These are phyloP conservation scores for Dothideomycetes sp. DNA, from an alignment of 2,329 filamentous ascomycete species.

Conservation along the genomic window DNA sequence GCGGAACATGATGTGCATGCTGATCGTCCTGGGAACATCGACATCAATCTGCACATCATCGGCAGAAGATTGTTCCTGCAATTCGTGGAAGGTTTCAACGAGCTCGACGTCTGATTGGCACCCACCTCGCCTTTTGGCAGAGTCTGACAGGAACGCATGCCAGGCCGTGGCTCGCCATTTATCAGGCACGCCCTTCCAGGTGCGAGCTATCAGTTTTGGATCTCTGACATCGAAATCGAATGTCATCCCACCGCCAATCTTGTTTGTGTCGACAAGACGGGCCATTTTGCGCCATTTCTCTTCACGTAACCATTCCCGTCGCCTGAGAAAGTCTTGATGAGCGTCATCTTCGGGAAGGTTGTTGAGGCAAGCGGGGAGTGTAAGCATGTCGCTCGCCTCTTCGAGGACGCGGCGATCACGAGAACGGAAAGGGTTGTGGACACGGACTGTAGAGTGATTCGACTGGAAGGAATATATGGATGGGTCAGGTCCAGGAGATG, in stretches of 20 bases:
- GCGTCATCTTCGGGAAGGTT: conserved; percentile 37
- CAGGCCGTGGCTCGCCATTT: conserved; percentile 88
- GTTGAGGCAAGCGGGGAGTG: conserved; percentile 44
- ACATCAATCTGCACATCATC: conserved; percentile 97
- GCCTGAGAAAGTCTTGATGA: conserved; percentile 41
- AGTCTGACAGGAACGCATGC: conserved; percentile 81
- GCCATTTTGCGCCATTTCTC: conserved; percentile 64
- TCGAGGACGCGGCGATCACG: conserved; percentile 46
- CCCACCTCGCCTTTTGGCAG: conserved; percentile 57
- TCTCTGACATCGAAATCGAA: conserved; percentile 75
- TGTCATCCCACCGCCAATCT: conserved; percentile 49
- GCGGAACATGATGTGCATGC: conserved; percentile 94
- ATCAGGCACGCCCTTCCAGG: conserved; percentile 97
- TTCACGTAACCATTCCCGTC: conserved; percentile 52
- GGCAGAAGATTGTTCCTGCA: conserved; percentile 65
- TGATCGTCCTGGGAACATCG: conserved; percentile 91
- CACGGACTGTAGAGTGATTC: conserved; percentile 21
- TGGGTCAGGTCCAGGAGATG: conserved; percentile 17
- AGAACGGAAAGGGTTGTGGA: conserved; percentile 36
- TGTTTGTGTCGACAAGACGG: conserved; percentile 31
- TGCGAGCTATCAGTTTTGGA: conserved; percentile 73
- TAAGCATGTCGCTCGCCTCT: conserved; percentile 57
- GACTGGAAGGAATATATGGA: conserved; percentile 31
- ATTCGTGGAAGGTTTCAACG: conserved; percentile 58
- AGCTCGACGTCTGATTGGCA: conserved; percentile 59